These are phyloP conservation scores for Powellomyces hirtus DNA, from an alignment of 192 early-diverging fungal species.

Conservation along the genomic window DNA sequence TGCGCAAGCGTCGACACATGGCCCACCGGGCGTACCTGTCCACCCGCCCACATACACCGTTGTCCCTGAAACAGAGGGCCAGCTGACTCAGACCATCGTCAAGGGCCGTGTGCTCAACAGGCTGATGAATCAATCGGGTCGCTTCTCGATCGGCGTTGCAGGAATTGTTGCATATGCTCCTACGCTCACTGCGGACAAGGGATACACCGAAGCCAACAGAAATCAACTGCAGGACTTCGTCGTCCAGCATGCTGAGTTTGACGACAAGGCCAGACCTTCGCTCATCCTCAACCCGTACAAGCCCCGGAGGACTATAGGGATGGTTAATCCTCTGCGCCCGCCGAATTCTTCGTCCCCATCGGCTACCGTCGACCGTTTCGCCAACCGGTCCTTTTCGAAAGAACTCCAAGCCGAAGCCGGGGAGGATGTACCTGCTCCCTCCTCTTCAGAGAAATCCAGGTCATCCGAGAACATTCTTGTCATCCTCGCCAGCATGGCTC, in stretches of 20 bases:
- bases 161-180: slow-evolving; percentile 14
- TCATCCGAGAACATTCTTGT: too few relatives aligned
- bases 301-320: too few relatives aligned
- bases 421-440: too few relatives aligned
- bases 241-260: slow-evolving; percentile 9
- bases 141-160: background rate
- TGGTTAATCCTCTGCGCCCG: too few relatives aligned
- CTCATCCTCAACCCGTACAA: background rate
- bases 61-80: background rate
- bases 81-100: background rate
- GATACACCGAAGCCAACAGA: background rate
- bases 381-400: too few relatives aligned
- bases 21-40: background rate
- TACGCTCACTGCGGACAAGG: background rate
- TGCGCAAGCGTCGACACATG: background rate
- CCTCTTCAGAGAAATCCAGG: too few relatives aligned
- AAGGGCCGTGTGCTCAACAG: slow-evolving; percentile 13
- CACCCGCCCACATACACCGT: slow-evolving; percentile 14
- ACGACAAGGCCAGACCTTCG: background rate
- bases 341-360: too few relatives aligned
- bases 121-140: background rate
- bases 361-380: too few relatives aligned
- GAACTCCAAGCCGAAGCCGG: too few relatives aligned
- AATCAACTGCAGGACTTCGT: background rate
- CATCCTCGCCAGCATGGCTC: too few relatives aligned